These are phyloP conservation scores for Apophysomyces elegans DNA, from an alignment of 371 early-diverging fungal species.

Conservation along the genomic window DNA sequence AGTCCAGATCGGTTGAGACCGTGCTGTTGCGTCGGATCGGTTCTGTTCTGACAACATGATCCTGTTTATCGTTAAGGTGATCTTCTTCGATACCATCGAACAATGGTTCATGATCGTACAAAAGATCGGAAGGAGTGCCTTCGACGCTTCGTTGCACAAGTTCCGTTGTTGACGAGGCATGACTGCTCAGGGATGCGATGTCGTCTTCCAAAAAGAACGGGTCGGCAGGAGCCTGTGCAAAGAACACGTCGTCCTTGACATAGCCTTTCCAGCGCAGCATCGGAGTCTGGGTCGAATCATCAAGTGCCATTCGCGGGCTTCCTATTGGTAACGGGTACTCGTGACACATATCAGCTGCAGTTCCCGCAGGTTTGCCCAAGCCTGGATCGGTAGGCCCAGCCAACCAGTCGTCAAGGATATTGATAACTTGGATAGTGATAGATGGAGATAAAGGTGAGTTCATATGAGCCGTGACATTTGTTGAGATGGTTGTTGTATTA, in stretches of 20 bases:
- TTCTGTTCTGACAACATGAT: neutral
- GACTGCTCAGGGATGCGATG: conserved; percentile 19
- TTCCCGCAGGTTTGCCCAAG: conserved; percentile 19
- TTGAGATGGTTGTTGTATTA: conserved; percentile 8
- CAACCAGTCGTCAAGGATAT: neutral
- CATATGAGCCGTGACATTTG: neutral
- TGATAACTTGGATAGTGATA: neutral
- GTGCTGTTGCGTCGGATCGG: conserved; percentile 8
- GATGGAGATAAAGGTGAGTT: neutral
- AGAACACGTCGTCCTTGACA: conserved; percentile 29
- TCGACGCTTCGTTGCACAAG: conserved; percentile 23
- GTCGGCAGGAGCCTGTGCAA: conserved; percentile 22
- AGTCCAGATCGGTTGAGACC: conserved; percentile 24
- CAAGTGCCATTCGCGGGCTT: conserved; percentile 27
- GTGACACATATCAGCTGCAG: conserved; percentile 32
- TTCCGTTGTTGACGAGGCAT: conserved; percentile 4
- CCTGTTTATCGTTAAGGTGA: neutral
- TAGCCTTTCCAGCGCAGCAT: conserved; percentile 13
- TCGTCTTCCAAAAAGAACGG: conserved; percentile 18
- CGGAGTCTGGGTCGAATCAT: conserved; percentile 30
- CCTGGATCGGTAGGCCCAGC: conserved; percentile 8
- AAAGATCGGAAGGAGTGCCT: conserved; percentile 29
- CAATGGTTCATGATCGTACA: conserved; percentile 38
- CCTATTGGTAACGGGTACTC: conserved; percentile 32
- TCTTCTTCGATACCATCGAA: conserved; percentile 31